A percentile compares a stretch with the other conserved stretches of the same genome.
Evolutionary conservation across 305 asterid species (phyloP).

Genomic region (Solanum chacoense): DNA sequence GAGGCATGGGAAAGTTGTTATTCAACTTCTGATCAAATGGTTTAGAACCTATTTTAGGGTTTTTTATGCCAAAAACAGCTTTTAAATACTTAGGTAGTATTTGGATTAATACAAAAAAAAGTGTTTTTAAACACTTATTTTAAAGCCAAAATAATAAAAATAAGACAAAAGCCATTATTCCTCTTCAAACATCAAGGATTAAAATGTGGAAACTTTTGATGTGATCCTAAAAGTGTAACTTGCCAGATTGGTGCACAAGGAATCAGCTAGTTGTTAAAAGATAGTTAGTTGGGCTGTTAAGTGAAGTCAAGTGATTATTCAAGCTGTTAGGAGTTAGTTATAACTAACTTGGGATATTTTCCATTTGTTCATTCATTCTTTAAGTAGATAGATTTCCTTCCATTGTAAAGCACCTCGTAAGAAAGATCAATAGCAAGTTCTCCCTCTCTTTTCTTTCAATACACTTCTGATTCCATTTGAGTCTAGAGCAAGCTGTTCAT

Average conservation of each 20-base stretch:
- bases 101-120: background rate
- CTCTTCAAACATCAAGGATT: background rate
- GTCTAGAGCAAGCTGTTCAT: background rate
- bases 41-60: background rate
- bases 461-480: background rate
- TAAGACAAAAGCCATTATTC: background rate
- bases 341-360: background rate
- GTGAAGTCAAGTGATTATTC: background rate
- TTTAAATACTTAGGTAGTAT: background rate
- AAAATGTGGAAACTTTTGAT: background rate
- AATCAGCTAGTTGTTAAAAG: background rate
- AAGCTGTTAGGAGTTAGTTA: background rate
- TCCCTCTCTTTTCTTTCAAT: background rate
- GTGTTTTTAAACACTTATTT: background rate
- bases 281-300: background rate
- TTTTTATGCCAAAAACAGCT: background rate
- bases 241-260: background rate
- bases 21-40: background rate
- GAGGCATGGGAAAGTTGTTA: background rate
- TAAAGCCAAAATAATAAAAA: background rate
- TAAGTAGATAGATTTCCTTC: background rate
- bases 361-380: background rate
- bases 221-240: background rate
- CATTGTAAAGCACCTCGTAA: background rate
- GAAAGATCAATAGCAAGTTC: accelerated